Base-by-base conservation (phyloP, 73 alveolate genomes). In the Tetrahymena malaccensis region DNA sequence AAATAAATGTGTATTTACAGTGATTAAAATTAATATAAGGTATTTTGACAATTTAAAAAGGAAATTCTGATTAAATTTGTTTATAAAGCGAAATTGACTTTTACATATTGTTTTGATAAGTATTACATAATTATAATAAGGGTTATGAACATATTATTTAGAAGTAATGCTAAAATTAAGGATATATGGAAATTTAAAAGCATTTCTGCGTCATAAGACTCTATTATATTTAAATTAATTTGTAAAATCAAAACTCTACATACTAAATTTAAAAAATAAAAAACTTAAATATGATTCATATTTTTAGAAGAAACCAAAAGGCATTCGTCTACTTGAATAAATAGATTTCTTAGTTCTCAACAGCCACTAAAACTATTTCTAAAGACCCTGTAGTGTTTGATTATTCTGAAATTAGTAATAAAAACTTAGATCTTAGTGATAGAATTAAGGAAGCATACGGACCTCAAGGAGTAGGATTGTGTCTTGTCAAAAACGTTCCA, bases 361-460 rank as follows among this genome's bases (percentile, higher is more conserved):
- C 83, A 2, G 7, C 83, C 27, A 21, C 83, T 50, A 50, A 50
- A 50, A 50, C 83, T 5, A 21, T 50, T 0, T 5, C 34, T 33
- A 70, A 70, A 70, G 89, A 70, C 31, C 89, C 89, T 27, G 89
- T 70, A 25, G 89, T 70, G 19, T 70, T 70, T 70, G 89, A 70
- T n/a, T 70, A 70, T n/a, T 70, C 89, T 22, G 89, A 70, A 70
- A 70, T 70, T 5, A 22, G 40, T 12, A 70, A 70, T 31, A 70
- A 70, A 70, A 70, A 70, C 12, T 4, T 70, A n/a, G 89, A 95
- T 55, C 85, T 95, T 34, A 85, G 94, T 95, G 40, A 84, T n/a
- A 95, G 94, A 94, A 94, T 97, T 93, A 98, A 96, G 83, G 98
- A 96, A 94, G 98, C 98, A 3, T 97, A 97, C 70, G 96, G 98